These are phyloP conservation scores for Acer saccharum DNA, from an alignment of 345 rosid genomes.

Conservation along the genomic window DNA sequence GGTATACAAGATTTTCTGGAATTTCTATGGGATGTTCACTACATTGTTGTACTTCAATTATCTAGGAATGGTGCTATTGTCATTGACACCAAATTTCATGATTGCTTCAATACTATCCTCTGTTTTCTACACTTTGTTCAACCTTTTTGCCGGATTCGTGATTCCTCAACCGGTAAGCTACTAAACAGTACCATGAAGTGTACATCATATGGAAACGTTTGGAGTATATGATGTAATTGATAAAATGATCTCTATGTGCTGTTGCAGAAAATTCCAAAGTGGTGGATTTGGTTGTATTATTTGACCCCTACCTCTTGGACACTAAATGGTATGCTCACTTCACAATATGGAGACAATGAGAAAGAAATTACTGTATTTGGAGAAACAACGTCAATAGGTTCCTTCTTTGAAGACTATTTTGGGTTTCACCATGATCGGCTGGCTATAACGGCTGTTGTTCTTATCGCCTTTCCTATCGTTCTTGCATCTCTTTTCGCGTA, in stretches of 20 bases:
- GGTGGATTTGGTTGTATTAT: constrained; percentile 86
- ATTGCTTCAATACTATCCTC: constrained; percentile 55
- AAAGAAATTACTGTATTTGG: constrained; percentile 49
- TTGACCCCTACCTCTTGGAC: constrained; percentile 73
- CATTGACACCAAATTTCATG: constrained; percentile 67
- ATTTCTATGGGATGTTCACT: constrained; percentile 61
- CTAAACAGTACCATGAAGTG: too few species aligned
- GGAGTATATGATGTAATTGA: not conserved
- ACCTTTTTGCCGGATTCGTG: constrained; percentile 73
- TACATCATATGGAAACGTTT: not conserved
- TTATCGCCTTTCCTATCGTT: constrained; percentile 49
- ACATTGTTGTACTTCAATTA: constrained; percentile 57
- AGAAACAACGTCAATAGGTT: constrained; percentile 38
- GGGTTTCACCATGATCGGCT: constrained; percentile 52
- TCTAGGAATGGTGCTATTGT: constrained; percentile 61
- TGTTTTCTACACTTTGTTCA: constrained; percentile 37
- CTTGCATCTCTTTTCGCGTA: constrained; percentile 60
- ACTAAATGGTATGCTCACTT: constrained; percentile 53
- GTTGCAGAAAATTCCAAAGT: constrained; percentile 72
- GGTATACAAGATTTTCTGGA: constrained; percentile 61
- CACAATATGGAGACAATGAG: constrained; percentile 75
- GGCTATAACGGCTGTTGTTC: constrained; percentile 36
- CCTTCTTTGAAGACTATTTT: constrained; percentile 55
- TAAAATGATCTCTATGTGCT: not conserved
- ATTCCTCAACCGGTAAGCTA: constrained; percentile 69